Evolutionary conservation across 1,139 yeast genomes (phyloP), one percentile per base, ranked within the genome.

Genomic region (Insectozyma bohioensis): DNA sequence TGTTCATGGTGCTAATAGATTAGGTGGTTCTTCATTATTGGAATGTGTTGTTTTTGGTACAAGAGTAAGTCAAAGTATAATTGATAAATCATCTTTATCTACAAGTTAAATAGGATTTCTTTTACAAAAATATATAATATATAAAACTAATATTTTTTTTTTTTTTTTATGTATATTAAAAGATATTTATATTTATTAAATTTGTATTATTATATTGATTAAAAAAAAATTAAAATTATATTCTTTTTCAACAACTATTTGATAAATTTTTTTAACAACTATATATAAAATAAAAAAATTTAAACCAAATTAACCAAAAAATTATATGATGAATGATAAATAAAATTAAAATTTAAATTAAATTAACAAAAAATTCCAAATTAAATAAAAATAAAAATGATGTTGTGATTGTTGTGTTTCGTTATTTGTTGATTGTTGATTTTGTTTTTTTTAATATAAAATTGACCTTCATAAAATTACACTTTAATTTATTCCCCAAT

Each of bases 1-100:
- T 2, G 51, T 64, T 6, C 71, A 64, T 43, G 71, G 71, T 1
- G 59, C 47, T 20, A 62, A 63, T 37, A 46, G 71, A 29, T 47
- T 64, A 26, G 69, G 65, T 0, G 71, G 71, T 3, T 58, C 61
- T 23, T 60, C 67, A 3, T 46, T 64, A 27, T 51, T 64, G 23
- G 70, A 62, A 41, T 64, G 70, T 47, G 68, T 61, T 9, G 70
- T 64, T 1, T 63, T 63, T 43, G 69, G 68, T 4, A 51, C 42
- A 26, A 35, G 47, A 12, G 61, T 51, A 3, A 33, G 37, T 24
- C 17, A 20, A 9, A 18, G 31, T 9, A 37, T 28, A 11, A 5
- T 14, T 5, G n/a, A n/a, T 17, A 12, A 19, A 18, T 26, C 12
- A 5, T 12, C 12, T n/a, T 22, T 19, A 18, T 28, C 20, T n/a